These are phyloP conservation scores for Triglochin maritima DNA, from an alignment of 106 monocot species.

Conservation along the genomic window DNA sequence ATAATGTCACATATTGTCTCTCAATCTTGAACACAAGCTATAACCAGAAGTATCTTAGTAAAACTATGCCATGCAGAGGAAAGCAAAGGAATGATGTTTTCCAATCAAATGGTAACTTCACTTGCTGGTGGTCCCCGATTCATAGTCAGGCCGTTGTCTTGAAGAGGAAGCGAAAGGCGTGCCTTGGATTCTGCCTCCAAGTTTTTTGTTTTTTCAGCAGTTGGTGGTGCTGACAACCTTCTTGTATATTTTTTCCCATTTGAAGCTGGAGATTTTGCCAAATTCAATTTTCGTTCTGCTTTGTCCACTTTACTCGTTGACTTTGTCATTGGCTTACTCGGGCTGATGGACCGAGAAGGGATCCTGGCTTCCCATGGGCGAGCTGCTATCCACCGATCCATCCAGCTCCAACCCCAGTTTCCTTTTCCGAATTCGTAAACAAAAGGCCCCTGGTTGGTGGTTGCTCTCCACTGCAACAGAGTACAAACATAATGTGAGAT, in stretches of 20 bases:
- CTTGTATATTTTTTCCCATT: constrained; percentile 24
- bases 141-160: neutral
- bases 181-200: constrained; percentile 20
- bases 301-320: constrained; percentile 15
- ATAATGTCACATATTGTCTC: too few species aligned
- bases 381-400: constrained; percentile 69
- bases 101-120: constrained; percentile 2
- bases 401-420: constrained; percentile 91
- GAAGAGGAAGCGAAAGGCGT: neutral
- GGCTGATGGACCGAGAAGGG: constrained; percentile 14
- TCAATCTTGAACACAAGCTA: too few species aligned
- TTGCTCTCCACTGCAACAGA: constrained; percentile 55
- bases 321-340: constrained; percentile 20
- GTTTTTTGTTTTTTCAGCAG: constrained; percentile 12
- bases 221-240: constrained; percentile 12
- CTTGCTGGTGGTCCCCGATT: constrained; percentile 3
- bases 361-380: constrained; percentile 73
- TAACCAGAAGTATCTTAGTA: neutral
- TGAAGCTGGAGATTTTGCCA: constrained; percentile 9
- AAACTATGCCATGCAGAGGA: neutral
- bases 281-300: constrained; percentile 9
- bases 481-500: neutral
- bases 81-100: neutral
- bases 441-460: constrained; percentile 33
- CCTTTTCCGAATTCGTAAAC: constrained; percentile 55